These are phyloP conservation scores for Calonectria hawksworthii DNA, from an alignment of 2,329 filamentous ascomycete species.

Conservation along the genomic window DNA sequence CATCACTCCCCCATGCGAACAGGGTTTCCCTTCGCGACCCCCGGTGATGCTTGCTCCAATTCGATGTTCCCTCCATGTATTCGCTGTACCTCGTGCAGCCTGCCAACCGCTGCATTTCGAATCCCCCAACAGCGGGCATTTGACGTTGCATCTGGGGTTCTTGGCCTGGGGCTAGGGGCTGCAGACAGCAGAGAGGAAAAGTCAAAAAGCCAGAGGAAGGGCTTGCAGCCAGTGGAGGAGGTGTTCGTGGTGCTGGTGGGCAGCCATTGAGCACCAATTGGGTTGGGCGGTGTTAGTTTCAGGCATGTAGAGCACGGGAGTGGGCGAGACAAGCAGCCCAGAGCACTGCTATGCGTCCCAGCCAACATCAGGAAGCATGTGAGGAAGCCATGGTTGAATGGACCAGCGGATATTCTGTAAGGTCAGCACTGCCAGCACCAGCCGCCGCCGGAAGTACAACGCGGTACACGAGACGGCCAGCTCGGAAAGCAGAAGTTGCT, in stretches of 20 bases:
- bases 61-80: constrained; percentile 9
- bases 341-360: neutral
- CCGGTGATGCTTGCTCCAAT: constrained; percentile 18
- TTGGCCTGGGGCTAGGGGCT: constrained; percentile 11
- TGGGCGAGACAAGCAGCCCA: neutral
- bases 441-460: constrained; percentile 13
- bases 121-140: constrained; percentile 20
- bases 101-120: neutral
- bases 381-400: constrained; percentile 13
- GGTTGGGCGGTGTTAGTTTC: neutral
- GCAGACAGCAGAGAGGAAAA: constrained; percentile 10
- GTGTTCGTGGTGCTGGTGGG: constrained; percentile 20
- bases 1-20: constrained; percentile 8
- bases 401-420: neutral
- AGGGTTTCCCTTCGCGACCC: constrained; percentile 6
- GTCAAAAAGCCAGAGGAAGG: neutral
- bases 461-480: constrained; percentile 11
- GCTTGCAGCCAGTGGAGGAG: constrained; percentile 29
- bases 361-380: neutral
- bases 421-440: constrained; percentile 8
- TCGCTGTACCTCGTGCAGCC: neutral
- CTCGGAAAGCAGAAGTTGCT: constrained; percentile 19
- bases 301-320: constrained; percentile 3
- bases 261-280: constrained; percentile 23
- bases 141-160: constrained; percentile 28